Base-by-base conservation (phyloP, 495 filamentous ascomycete species). In the Tuber calosporum region DNA sequence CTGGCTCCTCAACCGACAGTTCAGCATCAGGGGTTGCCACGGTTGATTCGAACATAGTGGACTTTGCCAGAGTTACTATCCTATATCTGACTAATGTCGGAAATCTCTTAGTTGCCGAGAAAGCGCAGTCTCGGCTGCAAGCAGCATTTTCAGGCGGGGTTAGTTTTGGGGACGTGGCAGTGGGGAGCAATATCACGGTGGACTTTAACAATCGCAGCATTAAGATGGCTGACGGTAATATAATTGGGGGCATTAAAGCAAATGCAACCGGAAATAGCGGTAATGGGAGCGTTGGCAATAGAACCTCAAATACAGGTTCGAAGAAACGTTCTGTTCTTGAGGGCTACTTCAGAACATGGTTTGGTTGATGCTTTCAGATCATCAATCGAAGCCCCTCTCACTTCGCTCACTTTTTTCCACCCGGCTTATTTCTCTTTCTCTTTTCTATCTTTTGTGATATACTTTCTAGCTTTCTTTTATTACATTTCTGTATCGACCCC, bases 31-130 rank as follows among this genome's bases (percentile, higher is more conserved):
- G 79, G 41, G 53, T 42, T 37, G 41, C 69, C 11, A 75, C 74
- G 17, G 73, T 82, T 74, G 78, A 82, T 75, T 67, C 88, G 22
- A 84, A 87, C 36, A 83, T 85, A 3, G 81, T 90, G 1, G 90
- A 92, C 80, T 92, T 93, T 83, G 87, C 89, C 5, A 86, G 90
- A 9, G 84, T 90, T 15, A 85, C 84, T 0, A 86, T 93, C 8
- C 82, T 93, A 66, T 89, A 83, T 74, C 82, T 92, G 43, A 83
- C 92, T 11, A 89, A 91, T 70, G 82, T 87, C 71, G 83, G 86
- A 38, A 81, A 79, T 0, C 77, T 92, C 0, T 75, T 81, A 26
- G 81, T 80, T 40, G 90, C 90, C 9, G 85, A 87, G 42, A 81
- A 76, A 17, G 89, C 89, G 41, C 89, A 91, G 79, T 80, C 76